Evolutionary conservation across 768 basidiomycete genomes (phyloP).

Genomic region (Xerocomus potaroensis): DNA sequence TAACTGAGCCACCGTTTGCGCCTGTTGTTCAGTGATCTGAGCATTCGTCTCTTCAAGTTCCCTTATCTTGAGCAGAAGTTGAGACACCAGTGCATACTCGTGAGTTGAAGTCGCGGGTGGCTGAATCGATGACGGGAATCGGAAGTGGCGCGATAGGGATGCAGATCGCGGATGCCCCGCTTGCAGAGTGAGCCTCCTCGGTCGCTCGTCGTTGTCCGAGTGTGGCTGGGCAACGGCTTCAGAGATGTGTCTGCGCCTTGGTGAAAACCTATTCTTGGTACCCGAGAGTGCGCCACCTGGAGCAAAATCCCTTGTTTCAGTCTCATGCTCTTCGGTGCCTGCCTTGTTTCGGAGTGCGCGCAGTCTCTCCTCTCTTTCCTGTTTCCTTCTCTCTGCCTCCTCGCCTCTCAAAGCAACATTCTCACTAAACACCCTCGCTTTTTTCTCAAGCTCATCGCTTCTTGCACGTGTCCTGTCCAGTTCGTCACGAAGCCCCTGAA

Average conservation of each 20-base stretch:
- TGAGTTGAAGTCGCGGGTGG: slow-evolving; percentile 17
- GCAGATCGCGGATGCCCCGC: slow-evolving; percentile 22
- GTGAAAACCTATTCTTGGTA: slow-evolving; percentile 17
- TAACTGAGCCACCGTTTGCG: slow-evolving; percentile 54
- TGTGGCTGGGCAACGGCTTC: slow-evolving; percentile 18
- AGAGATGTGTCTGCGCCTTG: slow-evolving; percentile 29
- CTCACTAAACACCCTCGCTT: slow-evolving; percentile 42
- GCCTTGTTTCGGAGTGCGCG: slow-evolving; percentile 46
- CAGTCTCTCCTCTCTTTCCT: slow-evolving; percentile 47
- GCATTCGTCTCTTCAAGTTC: slow-evolving; percentile 74
- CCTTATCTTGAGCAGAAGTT: slow-evolving; percentile 67
- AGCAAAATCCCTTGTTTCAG: slow-evolving; percentile 54
- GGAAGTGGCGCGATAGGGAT: slow-evolving; percentile 21
- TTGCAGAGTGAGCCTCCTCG: slow-evolving; percentile 18
- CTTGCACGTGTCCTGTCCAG: slow-evolving; percentile 70
- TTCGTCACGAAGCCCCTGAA: slow-evolving; percentile 66
- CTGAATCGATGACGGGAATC: slow-evolving; percentile 6
- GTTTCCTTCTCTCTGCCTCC: slow-evolving; percentile 27
- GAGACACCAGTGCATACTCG: slow-evolving; percentile 59
- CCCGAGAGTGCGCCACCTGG: slow-evolving; percentile 45
- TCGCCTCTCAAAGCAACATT: slow-evolving; percentile 25
- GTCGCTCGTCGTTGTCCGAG: slow-evolving; percentile 11
- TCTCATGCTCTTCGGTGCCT: slow-evolving; percentile 27
- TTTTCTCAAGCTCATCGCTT: slow-evolving; percentile 69
- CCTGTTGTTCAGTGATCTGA: slow-evolving; percentile 62